Evolutionary conservation across 306 rosid genomes (phyloP).

Genomic region (Lupinus albus): DNA sequence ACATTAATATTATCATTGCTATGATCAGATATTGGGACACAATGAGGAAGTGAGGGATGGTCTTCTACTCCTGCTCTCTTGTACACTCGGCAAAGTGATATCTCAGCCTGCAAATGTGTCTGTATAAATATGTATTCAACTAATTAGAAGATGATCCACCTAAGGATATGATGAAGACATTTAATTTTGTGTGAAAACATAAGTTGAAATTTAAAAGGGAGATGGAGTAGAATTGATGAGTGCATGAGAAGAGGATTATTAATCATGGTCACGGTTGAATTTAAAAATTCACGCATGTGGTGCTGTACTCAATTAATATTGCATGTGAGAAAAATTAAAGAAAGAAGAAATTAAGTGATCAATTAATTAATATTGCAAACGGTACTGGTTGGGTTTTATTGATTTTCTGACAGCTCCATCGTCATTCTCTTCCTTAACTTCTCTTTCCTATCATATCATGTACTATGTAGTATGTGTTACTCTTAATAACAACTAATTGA

Average conservation of each 20-base stretch:
- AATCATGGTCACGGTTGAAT: too few species aligned
- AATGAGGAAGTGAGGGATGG: constrained; percentile 88
- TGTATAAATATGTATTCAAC: too few species aligned
- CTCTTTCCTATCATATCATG: constrained; percentile 1
- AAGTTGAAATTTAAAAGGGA: too few species aligned
- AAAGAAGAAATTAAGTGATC: not conserved
- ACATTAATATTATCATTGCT: constrained; percentile 26
- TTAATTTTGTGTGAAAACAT: too few species aligned
- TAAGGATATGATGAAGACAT: too few species aligned
- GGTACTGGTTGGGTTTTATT: constrained; percentile 39
- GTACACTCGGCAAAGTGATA: constrained; percentile 92
- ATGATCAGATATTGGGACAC: constrained; percentile 41
- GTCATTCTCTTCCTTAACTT: not conserved
- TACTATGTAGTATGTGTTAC: too few species aligned
- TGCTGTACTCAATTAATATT: constrained; percentile 19
- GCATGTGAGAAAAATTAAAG: constrained; percentile 1
- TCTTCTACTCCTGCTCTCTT: constrained; percentile 98
- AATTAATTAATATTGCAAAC: constrained; percentile 38
- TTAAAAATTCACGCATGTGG: constrained; percentile 34
- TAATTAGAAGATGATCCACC: too few species aligned
- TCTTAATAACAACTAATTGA: too few species aligned
- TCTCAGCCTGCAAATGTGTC: constrained; percentile 60
- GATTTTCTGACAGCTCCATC: not conserved
- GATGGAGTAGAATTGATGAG: too few species aligned
- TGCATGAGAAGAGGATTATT: too few species aligned